phyloP scores from a whole-genome alignment of 2,329 filamentous ascomycete species.

The Penicillium thymicola region DNA sequence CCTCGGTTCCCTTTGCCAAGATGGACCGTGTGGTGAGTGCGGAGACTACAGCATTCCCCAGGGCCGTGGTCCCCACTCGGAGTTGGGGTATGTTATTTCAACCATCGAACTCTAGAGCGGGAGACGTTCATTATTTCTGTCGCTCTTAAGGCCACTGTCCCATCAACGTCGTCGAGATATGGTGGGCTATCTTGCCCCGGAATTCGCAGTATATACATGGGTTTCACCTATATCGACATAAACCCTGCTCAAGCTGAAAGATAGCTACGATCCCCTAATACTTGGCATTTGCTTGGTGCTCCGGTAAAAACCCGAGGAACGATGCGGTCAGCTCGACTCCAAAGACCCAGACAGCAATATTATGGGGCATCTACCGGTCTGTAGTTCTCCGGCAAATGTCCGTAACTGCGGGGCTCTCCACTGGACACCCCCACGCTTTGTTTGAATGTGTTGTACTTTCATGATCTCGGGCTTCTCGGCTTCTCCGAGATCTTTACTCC shows the following conservation, averaged over 20 bases:
- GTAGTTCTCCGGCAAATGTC: neutral
- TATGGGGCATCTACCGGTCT: neutral
- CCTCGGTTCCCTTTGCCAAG: neutral
- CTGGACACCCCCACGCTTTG: no score
- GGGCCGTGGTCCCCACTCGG: neutral
- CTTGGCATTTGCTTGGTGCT: neutral
- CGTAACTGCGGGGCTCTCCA: neutral
- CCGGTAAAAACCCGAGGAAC: slow-evolving; percentile 13
- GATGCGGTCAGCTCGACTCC: neutral
- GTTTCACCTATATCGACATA: neutral
- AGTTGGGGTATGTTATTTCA: neutral
- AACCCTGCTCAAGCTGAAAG: neutral
- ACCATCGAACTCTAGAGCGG: neutral
- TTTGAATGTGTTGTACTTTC: neutral
- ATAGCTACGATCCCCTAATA: neutral
- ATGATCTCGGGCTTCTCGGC: neutral
- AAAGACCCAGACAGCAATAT: neutral
- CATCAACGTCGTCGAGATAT: neutral
- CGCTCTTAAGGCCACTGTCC: neutral
- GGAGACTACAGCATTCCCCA: slow-evolving; percentile 2
- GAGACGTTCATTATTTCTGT: neutral
- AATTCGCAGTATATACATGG: neutral
- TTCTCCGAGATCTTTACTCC: neutral
- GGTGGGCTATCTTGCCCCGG: neutral
- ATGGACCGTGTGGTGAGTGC: neutral